Evolutionary conservation across 163 green algal genomes (phyloP), one percentile per base, ranked within the genome.

Genomic region (Scenedesmus sp.): DNA sequence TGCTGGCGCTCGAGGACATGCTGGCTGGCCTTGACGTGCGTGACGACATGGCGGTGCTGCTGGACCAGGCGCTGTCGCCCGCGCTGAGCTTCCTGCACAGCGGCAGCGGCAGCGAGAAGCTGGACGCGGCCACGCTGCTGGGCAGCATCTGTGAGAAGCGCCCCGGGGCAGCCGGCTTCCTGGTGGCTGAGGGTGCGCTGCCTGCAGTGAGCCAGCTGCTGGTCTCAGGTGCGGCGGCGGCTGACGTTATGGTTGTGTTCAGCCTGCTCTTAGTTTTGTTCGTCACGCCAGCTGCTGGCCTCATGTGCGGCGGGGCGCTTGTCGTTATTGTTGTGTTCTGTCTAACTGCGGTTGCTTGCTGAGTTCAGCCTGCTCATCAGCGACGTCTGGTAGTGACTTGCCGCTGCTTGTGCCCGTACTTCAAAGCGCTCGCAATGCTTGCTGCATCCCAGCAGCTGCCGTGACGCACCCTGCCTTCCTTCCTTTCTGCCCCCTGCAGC

Each of bases 11-110:
- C n/a, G 90, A 90, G 52, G 90, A 66, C 23, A n/a, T 85, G 73
- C 57, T 90, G 23, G 83, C 83, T 7, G 90, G 91, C 13, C 46
- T 93, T 52, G 83, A 94, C 26, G 66, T 92, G 6, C 66, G 87
- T 3, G 91, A 95, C 56, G 93, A 95, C 86, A 88, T 91, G 90
- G 91, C 88, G 7, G 93, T 95, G 76, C 56, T 95, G 55, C 84
- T 94, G 91, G 93, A 95, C 86, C 91, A 94, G 89, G 91, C 91
- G 1, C 82, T 95, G 12, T 15, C 15, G 5, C 91, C 93, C 2
- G 77, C 89, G 46, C 83, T 95, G 12, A 57, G 16, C 15, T 82
- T 93, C 67, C 59, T 92, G 76, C 62, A 84, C 9, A 84, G 73
- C 46, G 87, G 87, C 26, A 55, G 46, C 2, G 66, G n/a, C 6